phyloP scores from a whole-genome alignment of 202 grass and related monocot species.

The Zoysia matrella region DNA sequence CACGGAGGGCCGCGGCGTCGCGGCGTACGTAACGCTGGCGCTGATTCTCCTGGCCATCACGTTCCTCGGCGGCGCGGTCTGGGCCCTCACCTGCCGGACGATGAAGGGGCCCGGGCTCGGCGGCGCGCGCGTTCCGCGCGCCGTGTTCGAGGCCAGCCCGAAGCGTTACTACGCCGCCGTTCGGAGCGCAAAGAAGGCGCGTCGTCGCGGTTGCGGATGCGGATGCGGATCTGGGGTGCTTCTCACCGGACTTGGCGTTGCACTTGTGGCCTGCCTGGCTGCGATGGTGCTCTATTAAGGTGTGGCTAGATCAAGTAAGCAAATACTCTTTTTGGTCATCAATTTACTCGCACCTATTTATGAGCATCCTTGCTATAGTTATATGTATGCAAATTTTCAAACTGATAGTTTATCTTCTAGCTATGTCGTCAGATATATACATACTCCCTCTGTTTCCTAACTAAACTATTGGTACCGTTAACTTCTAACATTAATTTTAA shows the following conservation, averaged over 20 bases:
- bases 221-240: neutral
- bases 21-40: neutral
- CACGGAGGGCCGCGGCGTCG: neutral
- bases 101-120: constrained; percentile 51
- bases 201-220: neutral
- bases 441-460: too few species aligned
- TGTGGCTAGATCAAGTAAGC: neutral
- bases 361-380: too few species aligned
- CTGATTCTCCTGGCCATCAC: neutral
- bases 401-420: too few species aligned
- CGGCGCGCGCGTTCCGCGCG: constrained; percentile 35
- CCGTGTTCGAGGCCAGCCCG: constrained; percentile 33
- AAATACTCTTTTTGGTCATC: neutral
- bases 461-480: too few species aligned
- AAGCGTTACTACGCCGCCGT: constrained; percentile 37
- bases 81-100: constrained; percentile 37
- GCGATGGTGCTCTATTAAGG: constrained; percentile 7
- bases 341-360: too few species aligned
- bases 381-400: too few species aligned
- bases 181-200: neutral
- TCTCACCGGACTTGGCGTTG: neutral
- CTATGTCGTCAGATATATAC: too few species aligned
- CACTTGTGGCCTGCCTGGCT: neutral
- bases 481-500: too few species aligned
- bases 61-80: constrained; percentile 38